Conservation (phyloP, 805 yeast species). For the Pichia scutulata region DNA sequence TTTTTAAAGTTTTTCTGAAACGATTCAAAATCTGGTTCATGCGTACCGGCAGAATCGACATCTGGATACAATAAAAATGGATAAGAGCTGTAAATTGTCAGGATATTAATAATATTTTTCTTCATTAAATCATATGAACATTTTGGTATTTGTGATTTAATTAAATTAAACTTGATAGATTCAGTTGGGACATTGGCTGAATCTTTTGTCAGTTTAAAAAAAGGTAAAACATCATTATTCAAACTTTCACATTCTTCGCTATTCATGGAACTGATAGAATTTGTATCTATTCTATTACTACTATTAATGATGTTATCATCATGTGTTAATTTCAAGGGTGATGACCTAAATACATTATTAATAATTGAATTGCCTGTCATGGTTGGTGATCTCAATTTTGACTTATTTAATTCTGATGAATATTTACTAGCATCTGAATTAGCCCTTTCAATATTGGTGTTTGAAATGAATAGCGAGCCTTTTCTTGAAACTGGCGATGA, state of each 20-base stretch:
- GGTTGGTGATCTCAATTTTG: not conserved
- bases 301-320: not conserved
- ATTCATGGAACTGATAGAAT: slow-evolving; percentile 1
- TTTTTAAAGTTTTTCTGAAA: slow-evolving; percentile 18
- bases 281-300: not conserved
- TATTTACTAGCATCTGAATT: not conserved
- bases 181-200: not conserved
- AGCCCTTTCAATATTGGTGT: not conserved
- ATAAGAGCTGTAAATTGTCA: slow-evolving; percentile 25
- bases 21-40: slow-evolving; percentile 6
- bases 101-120: slow-evolving; percentile 22
- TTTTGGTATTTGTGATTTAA: not conserved
- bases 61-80: slow-evolving; percentile 28
- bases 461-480: not conserved
- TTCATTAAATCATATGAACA: slow-evolving; percentile 4
- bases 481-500: not conserved
- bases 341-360: not conserved
- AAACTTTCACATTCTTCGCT: slow-evolving; percentile 1
- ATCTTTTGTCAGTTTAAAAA: slow-evolving; percentile 1
- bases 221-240: slow-evolving; percentile 1
- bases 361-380: not conserved
- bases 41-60: slow-evolving; percentile 1
- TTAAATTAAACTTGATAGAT: not conserved
- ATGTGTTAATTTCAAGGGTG: slow-evolving; percentile 1
- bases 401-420: not conserved